Evolutionary conservation across 2,329 filamentous ascomycete species (phyloP), one percentile per base, ranked within the genome.

Genomic region (Tolypocladium nubicola): DNA sequence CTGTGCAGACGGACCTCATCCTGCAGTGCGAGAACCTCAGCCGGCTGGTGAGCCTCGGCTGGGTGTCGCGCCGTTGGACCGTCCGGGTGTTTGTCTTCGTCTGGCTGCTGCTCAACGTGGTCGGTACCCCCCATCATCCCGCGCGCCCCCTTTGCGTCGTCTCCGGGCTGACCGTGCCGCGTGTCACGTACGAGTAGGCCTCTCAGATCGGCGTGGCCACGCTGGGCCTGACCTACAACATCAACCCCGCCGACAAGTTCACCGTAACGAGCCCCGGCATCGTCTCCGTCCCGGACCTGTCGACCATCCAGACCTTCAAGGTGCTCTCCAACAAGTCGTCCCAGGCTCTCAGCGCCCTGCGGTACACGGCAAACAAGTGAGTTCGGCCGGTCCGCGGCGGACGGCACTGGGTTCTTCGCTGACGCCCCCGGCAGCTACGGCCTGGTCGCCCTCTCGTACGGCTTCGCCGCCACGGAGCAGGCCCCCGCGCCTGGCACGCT

Each of bases 181-280:
- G 11, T 40, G 23, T n/a, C 16, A 30, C 16, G 10, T 30, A 6
- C 26, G 26, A 30, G 26, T n/a, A 75, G 74, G 67, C 66, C 21
- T 70, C 74, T 3, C 75, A 78, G 67, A 65, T 74, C 40, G 74
- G 70, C 3, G 65, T 78, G 9, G 75, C 76, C 0, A 70, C 72
- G 38, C 62, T 79, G 0, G 72, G 71, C 23, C 64, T 79, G 2
- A 73, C 72, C 1, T 79, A 76, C 58, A 68, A 73, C 1, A 71
- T 75, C 49, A 74, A 76, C 19, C 61, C 68, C 2, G 69, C 73
- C n/a, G 66, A 70, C 23, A 66, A 62, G 0, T 53, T 63, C 1
- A 66, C 73, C 4, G 59, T 75, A 6, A 65, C 71, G 1, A 61
- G 53, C 1, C 62, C 65, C 0, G 75, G 75, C 0, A 64, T 66